Percentiles rank a stretch among this genome's conserved stretches.
phyloP scores from a whole-genome alignment of 768 basidiomycete species.

The Boletus tylopilopsis region DNA sequence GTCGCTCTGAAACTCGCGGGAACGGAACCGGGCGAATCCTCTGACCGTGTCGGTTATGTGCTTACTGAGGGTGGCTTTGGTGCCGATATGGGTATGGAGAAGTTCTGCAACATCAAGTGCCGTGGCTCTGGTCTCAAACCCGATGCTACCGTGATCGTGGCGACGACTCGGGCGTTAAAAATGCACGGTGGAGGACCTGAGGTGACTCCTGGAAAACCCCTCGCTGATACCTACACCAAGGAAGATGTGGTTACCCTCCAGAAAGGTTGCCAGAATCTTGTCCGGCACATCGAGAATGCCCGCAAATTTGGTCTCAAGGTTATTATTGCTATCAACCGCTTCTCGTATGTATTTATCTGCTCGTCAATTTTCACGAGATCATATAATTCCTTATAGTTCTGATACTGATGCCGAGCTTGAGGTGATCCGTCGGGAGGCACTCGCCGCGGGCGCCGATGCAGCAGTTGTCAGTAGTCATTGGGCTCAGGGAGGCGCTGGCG shows the following conservation, averaged over 20 bases:
- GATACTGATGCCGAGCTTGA: conserved; percentile 89
- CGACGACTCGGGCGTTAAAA: conserved; percentile 95
- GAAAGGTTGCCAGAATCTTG: conserved; percentile 90
- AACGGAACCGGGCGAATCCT: conserved; percentile 83
- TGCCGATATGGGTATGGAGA: conserved; percentile 99
- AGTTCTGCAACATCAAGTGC: conserved; percentile 99
- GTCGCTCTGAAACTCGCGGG: conserved; percentile 97
- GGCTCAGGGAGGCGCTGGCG: conserved; percentile 93
- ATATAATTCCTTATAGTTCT: conserved; percentile 44
- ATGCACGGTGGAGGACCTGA: conserved; percentile 99
- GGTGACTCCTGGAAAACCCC: conserved; percentile 91
- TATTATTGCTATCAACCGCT: conserved; percentile 92
- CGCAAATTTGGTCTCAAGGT: conserved; percentile 97
- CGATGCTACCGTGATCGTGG: conserved; percentile 93
- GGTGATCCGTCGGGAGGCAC: conserved; percentile 74
- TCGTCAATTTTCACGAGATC: neutral
- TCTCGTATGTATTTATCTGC: conserved; percentile 60
- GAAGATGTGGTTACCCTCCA: conserved; percentile 88
- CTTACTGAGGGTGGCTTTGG: conserved; percentile 99
- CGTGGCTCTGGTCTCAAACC: conserved; percentile 89
- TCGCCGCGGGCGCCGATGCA: conserved; percentile 87
- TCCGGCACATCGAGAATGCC: conserved; percentile 90
- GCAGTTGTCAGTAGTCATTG: conserved; percentile 97
- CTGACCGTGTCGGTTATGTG: conserved; percentile 86
- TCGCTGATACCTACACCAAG: conserved; percentile 90